Evolutionary conservation across 2,329 filamentous ascomycete genomes (phyloP).

Genomic region (Sordariomycetes sp.): DNA sequence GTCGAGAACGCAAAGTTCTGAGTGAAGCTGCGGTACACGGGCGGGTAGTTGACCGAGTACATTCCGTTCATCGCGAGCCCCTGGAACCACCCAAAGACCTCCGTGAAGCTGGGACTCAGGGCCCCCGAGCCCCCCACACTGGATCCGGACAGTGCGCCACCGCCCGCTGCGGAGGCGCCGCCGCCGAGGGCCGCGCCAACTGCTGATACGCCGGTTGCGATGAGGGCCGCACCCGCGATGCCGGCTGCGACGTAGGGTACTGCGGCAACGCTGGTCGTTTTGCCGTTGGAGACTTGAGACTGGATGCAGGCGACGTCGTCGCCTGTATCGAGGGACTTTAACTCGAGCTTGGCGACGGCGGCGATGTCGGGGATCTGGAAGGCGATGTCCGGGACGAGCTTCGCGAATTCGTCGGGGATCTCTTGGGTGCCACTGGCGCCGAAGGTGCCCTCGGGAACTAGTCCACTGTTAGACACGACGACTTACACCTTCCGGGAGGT

Average conservation of each 20-base stretch:
- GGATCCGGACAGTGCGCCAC: constrained; percentile 33
- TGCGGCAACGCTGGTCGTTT: constrained; percentile 60
- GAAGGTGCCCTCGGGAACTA: constrained; percentile 65
- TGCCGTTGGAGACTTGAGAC: constrained; percentile 75
- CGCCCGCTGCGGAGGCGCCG: constrained; percentile 33
- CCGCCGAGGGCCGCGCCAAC: constrained; percentile 45
- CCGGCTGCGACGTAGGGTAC: constrained; percentile 77
- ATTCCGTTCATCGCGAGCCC: constrained; percentile 92
- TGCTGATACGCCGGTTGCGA: constrained; percentile 60
- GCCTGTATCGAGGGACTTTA: constrained; percentile 47
- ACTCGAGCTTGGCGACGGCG: constrained; percentile 66
- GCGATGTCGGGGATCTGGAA: constrained; percentile 86
- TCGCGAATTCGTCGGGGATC: constrained; percentile 59
- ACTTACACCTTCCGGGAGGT: constrained; percentile 1
- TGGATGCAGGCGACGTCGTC: constrained; percentile 68
- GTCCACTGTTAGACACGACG: background rate
- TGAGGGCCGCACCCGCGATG: constrained; percentile 71
- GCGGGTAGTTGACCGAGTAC: constrained; percentile 80
- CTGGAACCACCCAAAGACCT: constrained; percentile 85
- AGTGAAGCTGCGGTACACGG: constrained; percentile 76
- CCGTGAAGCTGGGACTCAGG: constrained; percentile 70
- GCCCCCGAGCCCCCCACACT: constrained; percentile 43
- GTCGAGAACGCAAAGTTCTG: constrained; percentile 92
- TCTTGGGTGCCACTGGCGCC: constrained; percentile 56
- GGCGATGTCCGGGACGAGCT: constrained; percentile 73